phyloP scores from a whole-genome alignment of 2,329 filamentous ascomycete genomes.

The Talaromyces sp. region DNA sequence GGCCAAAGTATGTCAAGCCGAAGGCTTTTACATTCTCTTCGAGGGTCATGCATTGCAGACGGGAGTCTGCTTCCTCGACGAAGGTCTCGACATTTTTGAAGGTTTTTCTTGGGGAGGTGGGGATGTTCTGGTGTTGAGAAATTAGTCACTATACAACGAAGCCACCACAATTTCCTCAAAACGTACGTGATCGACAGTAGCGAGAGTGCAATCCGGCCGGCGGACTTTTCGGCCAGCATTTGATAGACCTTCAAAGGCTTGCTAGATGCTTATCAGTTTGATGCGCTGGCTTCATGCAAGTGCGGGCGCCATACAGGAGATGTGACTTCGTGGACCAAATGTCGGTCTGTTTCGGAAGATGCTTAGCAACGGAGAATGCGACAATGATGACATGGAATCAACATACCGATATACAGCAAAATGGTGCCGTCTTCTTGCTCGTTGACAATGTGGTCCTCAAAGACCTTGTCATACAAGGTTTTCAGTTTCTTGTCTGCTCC shows the following conservation, averaged over 20 bases:
- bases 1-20: constrained; percentile 92
- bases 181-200: constrained; percentile 91
- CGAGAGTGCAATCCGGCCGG: constrained; percentile 92
- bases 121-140: constrained; percentile 67
- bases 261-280: constrained; percentile 43
- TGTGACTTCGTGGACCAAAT: constrained; percentile 97
- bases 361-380: constrained; percentile 6
- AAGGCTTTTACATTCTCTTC: constrained; percentile 98
- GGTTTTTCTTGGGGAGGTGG: constrained; percentile 81
- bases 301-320: constrained; percentile 59
- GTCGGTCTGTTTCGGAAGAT: constrained; percentile 60
- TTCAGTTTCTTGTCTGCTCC: constrained; percentile 63
- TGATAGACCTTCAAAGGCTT: constrained; percentile 93
- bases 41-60: constrained; percentile 88
- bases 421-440: constrained; percentile 91
- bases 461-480: constrained; percentile 97
- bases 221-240: constrained; percentile 84
- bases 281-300: not conserved
- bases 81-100: constrained; percentile 93
- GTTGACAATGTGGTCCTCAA: constrained; percentile 89
- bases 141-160: not conserved
- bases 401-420: constrained; percentile 82
- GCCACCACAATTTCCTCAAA: not conserved
- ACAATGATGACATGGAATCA: not conserved
- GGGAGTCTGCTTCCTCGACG: constrained; percentile 89